These are phyloP conservation scores for Amoeboaphelidium protococcarum DNA, from an alignment of 371 early-diverging fungal genomes.

Conservation along the genomic window DNA sequence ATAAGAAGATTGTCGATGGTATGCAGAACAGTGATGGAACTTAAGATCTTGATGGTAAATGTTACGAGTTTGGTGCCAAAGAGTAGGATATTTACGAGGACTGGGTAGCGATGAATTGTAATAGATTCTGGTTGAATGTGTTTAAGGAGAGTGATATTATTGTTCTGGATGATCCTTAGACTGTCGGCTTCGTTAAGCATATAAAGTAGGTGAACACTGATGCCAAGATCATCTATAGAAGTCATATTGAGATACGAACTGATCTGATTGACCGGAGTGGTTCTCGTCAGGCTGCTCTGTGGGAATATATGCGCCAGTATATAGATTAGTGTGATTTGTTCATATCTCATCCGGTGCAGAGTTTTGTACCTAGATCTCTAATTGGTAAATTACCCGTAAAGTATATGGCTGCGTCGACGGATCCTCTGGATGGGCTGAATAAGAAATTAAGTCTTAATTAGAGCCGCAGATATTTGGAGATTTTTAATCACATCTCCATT, in stretches of 20 bases:
- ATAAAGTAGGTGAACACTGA: constrained; percentile 35
- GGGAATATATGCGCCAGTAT: constrained; percentile 37
- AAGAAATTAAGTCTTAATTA: constrained; percentile 17
- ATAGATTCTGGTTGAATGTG: constrained; percentile 42
- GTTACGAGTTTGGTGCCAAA: no score
- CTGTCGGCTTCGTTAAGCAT: constrained; percentile 39
- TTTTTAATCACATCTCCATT: constrained; percentile 43
- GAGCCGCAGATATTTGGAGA: constrained; percentile 21
- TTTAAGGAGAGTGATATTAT: constrained; percentile 38
- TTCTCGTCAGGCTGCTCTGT: constrained; percentile 10
- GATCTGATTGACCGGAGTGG: constrained; percentile 26
- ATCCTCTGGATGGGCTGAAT: constrained; percentile 30
- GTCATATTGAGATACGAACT: constrained; percentile 46
- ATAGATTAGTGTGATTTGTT: constrained; percentile 42
- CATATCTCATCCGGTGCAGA: constrained; percentile 43
- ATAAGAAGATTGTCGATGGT: neutral
- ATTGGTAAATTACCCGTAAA: constrained; percentile 32
- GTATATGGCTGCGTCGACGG: constrained; percentile 45
- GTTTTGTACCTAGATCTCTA: constrained; percentile 30
- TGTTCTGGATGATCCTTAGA: constrained; percentile 69
- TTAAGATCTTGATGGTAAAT: no score
- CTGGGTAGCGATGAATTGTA: constrained; percentile 48
- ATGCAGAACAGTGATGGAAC: neutral
- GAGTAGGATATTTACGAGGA: constrained; percentile 36
- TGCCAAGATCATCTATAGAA: constrained; percentile 46